A percentile compares a stretch with the other conserved stretches of the same genome.
Conservation (phyloP, 495 filamentous ascomycete species). For the Penicillium coprophilum region DNA sequence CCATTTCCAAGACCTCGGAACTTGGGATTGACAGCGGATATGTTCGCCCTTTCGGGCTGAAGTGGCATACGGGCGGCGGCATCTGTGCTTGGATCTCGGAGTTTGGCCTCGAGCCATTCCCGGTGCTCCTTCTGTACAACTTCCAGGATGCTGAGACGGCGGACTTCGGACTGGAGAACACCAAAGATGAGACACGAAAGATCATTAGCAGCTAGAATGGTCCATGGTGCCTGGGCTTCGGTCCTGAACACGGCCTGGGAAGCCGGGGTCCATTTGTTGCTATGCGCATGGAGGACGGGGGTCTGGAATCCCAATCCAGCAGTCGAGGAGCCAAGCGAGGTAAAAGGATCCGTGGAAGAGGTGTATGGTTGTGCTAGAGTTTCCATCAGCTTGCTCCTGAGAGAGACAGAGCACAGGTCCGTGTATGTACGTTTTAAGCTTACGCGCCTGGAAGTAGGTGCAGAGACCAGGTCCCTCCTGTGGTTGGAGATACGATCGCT, state of each 20-base stretch:
- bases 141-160: slow-evolving; percentile 92
- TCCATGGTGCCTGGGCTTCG: slow-evolving; percentile 84
- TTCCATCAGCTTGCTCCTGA: slow-evolving; percentile 86
- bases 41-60: slow-evolving; percentile 36
- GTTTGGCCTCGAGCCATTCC: slow-evolving; percentile 85
- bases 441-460: slow-evolving; percentile 57
- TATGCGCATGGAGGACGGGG: slow-evolving; percentile 71
- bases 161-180: slow-evolving; percentile 88
- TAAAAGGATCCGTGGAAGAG: slow-evolving; percentile 46
- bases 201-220: slow-evolving; percentile 95
- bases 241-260: slow-evolving; percentile 97
- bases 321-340: slow-evolving; percentile 41
- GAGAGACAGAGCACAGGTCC: slow-evolving; percentile 65
- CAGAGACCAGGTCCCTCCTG: slow-evolving; percentile 35
- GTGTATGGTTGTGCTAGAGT: slow-evolving; percentile 81
- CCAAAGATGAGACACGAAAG: slow-evolving; percentile 94
- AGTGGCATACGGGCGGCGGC: slow-evolving; percentile 42
- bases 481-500: slow-evolving; percentile 37
- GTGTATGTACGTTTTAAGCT: slow-evolving; percentile 87
- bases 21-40: slow-evolving; percentile 43
- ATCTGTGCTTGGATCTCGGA: slow-evolving; percentile 59
- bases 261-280: slow-evolving; percentile 84
- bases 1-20: slow-evolving; percentile 69
- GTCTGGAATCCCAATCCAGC: slow-evolving; percentile 42
- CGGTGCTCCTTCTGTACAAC: slow-evolving; percentile 85